Conservation (phyloP, 2,329 filamentous ascomycete genomes). For the Colletotrichum tropicale region DNA sequence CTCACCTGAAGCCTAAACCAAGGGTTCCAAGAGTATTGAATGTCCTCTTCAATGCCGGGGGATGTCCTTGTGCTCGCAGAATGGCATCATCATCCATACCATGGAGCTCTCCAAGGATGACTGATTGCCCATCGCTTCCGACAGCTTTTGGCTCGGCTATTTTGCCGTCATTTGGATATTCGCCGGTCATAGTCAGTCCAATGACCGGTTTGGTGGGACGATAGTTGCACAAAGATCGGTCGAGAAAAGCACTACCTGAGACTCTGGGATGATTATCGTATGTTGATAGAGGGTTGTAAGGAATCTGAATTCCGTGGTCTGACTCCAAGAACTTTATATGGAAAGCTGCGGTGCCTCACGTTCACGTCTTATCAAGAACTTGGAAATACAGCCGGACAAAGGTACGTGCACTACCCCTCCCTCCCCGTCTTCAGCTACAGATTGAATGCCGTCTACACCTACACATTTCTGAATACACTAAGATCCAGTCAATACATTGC, state of each 20-base stretch:
- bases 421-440: neutral
- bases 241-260: neutral
- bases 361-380: neutral
- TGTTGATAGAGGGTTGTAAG: neutral
- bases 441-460: neutral
- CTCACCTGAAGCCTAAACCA: constrained; percentile 2
- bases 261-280: neutral
- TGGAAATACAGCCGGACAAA: neutral
- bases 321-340: neutral
- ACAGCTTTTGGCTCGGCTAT: neutral
- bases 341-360: neutral
- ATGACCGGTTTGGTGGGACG: neutral
- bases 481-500: neutral
- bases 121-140: neutral
- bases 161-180: neutral
- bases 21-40: constrained; percentile 20
- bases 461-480: neutral
- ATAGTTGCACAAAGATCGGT: neutral
- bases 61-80: constrained; percentile 20
- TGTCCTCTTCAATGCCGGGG: constrained; percentile 16
- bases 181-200: neutral
- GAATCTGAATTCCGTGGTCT: neutral
- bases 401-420: neutral
- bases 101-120: neutral
- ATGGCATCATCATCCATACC: constrained; percentile 19